Percentiles rank a stretch among this genome's conserved stretches.
Evolutionary conservation across 768 basidiomycete genomes (phyloP).

Genomic region (Chlorophyllum brunneum): DNA sequence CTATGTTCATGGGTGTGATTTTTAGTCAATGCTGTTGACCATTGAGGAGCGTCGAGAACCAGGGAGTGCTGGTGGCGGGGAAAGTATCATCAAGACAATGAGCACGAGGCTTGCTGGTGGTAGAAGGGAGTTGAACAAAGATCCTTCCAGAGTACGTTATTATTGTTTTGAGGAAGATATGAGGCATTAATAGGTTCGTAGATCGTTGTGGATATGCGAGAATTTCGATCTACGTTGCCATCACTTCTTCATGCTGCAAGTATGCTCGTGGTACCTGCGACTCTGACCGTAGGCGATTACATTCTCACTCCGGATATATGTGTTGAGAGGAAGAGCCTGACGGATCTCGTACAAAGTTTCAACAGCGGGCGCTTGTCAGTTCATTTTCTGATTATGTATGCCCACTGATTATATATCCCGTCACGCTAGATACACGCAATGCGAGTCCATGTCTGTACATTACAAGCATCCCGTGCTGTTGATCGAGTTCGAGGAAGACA

Average conservation of each 20-base stretch:
- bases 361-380: slow-evolving; percentile 90
- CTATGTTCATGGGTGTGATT: not conserved
- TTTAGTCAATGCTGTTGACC: slow-evolving; percentile 85
- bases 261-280: slow-evolving; percentile 82
- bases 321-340: slow-evolving; percentile 91
- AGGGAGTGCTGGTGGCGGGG: slow-evolving; percentile 32
- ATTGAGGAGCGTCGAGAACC: slow-evolving; percentile 57
- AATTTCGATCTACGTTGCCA: slow-evolving; percentile 91
- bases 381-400: not conserved
- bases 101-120: slow-evolving; percentile 87
- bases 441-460: slow-evolving; percentile 94
- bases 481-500: slow-evolving; percentile 98
- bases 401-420: not conserved
- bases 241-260: slow-evolving; percentile 83
- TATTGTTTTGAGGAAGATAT: not conserved
- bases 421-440: slow-evolving; percentile 88
- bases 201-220: slow-evolving; percentile 96
- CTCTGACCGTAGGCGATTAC: slow-evolving; percentile 94
- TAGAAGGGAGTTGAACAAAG: slow-evolving; percentile 56
- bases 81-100: slow-evolving; percentile 74
- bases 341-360: slow-evolving; percentile 91
- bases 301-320: slow-evolving; percentile 93
- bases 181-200: slow-evolving; percentile 24
- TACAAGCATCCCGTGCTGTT: slow-evolving; percentile 92
- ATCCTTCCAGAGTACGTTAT: slow-evolving; percentile 55